Evolutionary conservation across 2,329 filamentous ascomycete genomes (phyloP).

Genomic region (Amauroascus niger): DNA sequence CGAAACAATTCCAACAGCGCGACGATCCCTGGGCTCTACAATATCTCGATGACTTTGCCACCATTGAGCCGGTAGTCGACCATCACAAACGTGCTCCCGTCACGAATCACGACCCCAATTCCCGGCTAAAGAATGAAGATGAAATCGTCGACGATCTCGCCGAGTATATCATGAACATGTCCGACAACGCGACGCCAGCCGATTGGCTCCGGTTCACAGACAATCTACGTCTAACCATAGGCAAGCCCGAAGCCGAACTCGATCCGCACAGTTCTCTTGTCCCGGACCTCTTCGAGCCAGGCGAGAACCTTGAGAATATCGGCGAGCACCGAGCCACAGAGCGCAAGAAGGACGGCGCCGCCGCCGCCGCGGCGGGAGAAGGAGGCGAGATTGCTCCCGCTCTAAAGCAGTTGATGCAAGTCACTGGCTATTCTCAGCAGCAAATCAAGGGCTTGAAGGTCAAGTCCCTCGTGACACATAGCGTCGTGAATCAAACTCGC

Average conservation of each 20-base stretch:
- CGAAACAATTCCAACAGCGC: constrained; percentile 61
- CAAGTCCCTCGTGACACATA: constrained; percentile 64
- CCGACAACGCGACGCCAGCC: constrained; percentile 40
- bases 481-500: constrained; percentile 85
- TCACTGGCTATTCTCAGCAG: constrained; percentile 45
- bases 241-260: constrained; percentile 42
- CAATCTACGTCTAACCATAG: constrained; percentile 42
- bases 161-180: constrained; percentile 34
- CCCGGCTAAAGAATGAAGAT: constrained; percentile 52
- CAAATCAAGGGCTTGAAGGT: constrained; percentile 47
- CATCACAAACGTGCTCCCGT: constrained; percentile 47
- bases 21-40: constrained; percentile 61
- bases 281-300: constrained; percentile 43
- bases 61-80: constrained; percentile 69
- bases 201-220: constrained; percentile 38
- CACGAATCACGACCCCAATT: constrained; percentile 46
- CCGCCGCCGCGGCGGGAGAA: constrained; percentile 16
- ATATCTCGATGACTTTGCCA: constrained; percentile 76
- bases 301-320: constrained; percentile 26
- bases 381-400: constrained; percentile 17
- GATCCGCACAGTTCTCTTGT: constrained; percentile 42
- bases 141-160: constrained; percentile 54
- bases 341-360: constrained; percentile 20
- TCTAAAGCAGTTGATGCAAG: constrained; percentile 44
- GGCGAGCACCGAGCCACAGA: constrained; percentile 14